Percentiles rank a stretch among this genome's conserved stretches.
Conservation (phyloP, 805 yeast species). For the Yueomyces sinensis region DNA sequence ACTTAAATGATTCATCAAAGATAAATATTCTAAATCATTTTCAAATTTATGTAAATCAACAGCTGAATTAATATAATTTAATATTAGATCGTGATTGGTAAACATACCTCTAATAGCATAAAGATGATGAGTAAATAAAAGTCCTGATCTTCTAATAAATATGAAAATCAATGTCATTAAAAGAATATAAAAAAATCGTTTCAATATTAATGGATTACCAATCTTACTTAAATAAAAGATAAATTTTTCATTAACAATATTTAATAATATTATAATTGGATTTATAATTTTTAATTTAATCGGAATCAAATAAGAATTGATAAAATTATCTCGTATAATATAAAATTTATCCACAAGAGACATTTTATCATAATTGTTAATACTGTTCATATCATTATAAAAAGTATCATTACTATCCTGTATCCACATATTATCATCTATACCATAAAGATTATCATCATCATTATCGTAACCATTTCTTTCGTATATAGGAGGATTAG, state of each 20-base stretch:
- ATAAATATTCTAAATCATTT: constrained; percentile 52
- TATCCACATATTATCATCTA: too few relatives aligned
- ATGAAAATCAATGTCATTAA: constrained; percentile 42
- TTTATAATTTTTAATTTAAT: constrained; percentile 28
- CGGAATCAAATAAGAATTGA: too few relatives aligned
- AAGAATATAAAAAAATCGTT: constrained; percentile 55
- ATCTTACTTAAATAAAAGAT: constrained; percentile 47
- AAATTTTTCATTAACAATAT: constrained; percentile 23
- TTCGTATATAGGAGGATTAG: too few relatives aligned
- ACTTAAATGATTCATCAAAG: constrained; percentile 68
- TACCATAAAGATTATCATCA: too few relatives aligned
- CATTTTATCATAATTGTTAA: too few relatives aligned
- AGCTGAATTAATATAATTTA: constrained; percentile 31
- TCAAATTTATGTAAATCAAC: constrained; percentile 46
- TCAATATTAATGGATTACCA: constrained; percentile 75
- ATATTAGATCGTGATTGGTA: constrained; percentile 40
- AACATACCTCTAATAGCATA: constrained; percentile 38
- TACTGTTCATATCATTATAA: too few relatives aligned
- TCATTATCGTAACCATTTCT: too few relatives aligned
- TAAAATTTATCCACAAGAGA: too few relatives aligned
- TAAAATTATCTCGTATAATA: too few relatives aligned
- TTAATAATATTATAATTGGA: constrained; percentile 29
- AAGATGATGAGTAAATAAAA: constrained; percentile 29
- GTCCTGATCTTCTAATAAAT: constrained; percentile 39
- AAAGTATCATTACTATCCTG: too few relatives aligned